Evolutionary conservation across 1,284 basidiomycete genomes (phyloP), one percentile per base, ranked within the genome.

Genomic region (Puccinia coronata): DNA sequence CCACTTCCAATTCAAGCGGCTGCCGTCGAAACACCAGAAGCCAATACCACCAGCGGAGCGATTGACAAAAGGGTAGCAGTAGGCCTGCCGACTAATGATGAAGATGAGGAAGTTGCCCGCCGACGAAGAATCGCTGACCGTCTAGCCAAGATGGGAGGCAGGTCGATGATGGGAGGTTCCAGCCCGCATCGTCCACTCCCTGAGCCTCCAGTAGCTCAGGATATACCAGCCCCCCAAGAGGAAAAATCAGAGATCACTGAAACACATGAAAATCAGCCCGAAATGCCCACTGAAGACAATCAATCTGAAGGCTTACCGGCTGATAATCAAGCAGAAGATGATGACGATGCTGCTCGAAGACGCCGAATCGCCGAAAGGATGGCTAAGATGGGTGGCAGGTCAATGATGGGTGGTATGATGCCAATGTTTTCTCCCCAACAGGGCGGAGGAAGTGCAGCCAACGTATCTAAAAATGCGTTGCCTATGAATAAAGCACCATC

Each of bases 401-500:
- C 76, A 55, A 79, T 79, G 76, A 79, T 79, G 76, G 76, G 76
- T 31, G 76, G 76, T 14, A 79, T 79, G 76, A 43, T 79, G 65
- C 65, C 76, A 25, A 69, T 79, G 76, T 57, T 70, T 41, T 25
- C n/a, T n/a, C n/a, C 49, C 31, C 59, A 63, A 23, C 51, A 39
- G n/a, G 41, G 49, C 23, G 36, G 61, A 31, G 41, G 59, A 25
- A 28, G 25, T 49, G 43, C 75, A 49, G 47, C 41, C 49, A 67
- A 49, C 43, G n/a, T 39, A 36, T 49, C 75, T 34, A 65, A 57
- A 25, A 77, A 49, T 49, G 8, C 59, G 23, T n/a, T 61, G 34
- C n/a, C 59, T 31, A 18, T 57, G 5, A 69, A 69, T 39, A 53
- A 47, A 43, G 61, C 63, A n/a, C 47, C 75, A 23, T 49, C 74